Percentiles rank a stretch among this genome's conserved stretches.
These are phyloP conservation scores for Fraxinus nigra DNA, from an alignment of 305 asterid species.

Conservation along the genomic window DNA sequence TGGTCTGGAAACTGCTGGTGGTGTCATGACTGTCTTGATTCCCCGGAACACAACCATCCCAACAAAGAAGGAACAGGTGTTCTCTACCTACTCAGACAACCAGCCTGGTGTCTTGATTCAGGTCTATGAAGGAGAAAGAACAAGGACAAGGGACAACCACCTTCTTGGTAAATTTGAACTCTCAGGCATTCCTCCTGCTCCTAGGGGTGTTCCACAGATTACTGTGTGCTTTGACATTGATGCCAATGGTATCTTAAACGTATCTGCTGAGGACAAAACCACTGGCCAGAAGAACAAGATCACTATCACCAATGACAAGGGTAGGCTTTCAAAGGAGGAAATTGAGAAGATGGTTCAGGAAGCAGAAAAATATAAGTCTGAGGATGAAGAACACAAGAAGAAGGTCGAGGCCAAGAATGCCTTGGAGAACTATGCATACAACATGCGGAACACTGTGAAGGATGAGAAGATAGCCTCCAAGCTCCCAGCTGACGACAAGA, in stretches of 20 bases:
- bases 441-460: slow-evolving; percentile 6
- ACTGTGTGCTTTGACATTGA: slow-evolving; percentile 8
- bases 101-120: slow-evolving; percentile 5
- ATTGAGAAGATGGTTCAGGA: slow-evolving; percentile 10
- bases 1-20: slow-evolving; percentile 5
- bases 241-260: neutral
- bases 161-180: slow-evolving; percentile 8
- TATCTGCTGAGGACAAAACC: slow-evolving; percentile 3
- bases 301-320: slow-evolving; percentile 5
- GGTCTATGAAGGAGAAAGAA: slow-evolving; percentile 9
- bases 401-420: slow-evolving; percentile 7
- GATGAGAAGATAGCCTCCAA: slow-evolving; percentile 7
- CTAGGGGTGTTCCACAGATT: slow-evolving; percentile 5
- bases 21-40: slow-evolving; percentile 7
- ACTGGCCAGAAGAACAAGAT: slow-evolving; percentile 8
- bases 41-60: slow-evolving; percentile 9
- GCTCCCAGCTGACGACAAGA: slow-evolving; percentile 4
- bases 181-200: slow-evolving; percentile 6
- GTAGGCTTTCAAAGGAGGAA: slow-evolving; percentile 4
- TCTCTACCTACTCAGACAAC: slow-evolving; percentile 5
- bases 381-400: slow-evolving; percentile 10
- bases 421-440: slow-evolving; percentile 1
- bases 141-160: slow-evolving; percentile 7
- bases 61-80: slow-evolving; percentile 2
- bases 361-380: neutral